Evolutionary conservation across 805 yeast species (phyloP), one percentile per base, ranked within the genome.

Genomic region (Saccharomyces jurei): DNA sequence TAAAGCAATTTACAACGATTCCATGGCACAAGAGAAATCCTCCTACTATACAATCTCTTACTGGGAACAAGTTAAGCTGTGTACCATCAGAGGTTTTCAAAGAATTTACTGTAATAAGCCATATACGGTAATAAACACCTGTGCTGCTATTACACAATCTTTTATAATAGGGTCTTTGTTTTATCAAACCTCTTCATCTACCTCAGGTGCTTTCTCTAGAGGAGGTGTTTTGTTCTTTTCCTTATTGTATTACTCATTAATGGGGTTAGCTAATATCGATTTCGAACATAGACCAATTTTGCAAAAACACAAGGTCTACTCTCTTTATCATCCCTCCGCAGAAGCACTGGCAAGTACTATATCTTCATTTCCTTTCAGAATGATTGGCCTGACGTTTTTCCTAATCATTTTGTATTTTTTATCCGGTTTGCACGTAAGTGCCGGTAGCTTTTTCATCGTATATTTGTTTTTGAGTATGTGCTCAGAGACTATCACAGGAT

Each of bases 261-360:
- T 77, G 73, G 77, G 80, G 46, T 58, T 80, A 29, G 80, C 82
- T 2, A 80, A 77, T 57, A 71, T 78, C 29, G 67, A 78, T 63
- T 75, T 81, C 60, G 78, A 72, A 22, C 76, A 80, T 36, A 77
- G 86, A 60, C 78, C 82, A 51, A 81, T 88, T 58, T 78, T 85
- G 25, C 80, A 79, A 62, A 87, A 87, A 63, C 96, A 88, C 65
- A 82, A 83, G 63, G 77, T 79, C 53, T 87, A 84, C 62, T 82
- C 89, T 0, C 76, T 87, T 55, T 88, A 85, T 65, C 82, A 83
- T 55, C 91, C 91, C 2, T 77, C 90, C n/a, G 83, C 88, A 4
- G 92, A 87, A 64, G 86, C 89, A 1, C 60, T 87, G 1, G 84
- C 89, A 0, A 74, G 81, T 5, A 74, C 83, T 41, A 54, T 84